Evolutionary conservation across 257 asterid genomes (phyloP).

Genomic region (Rauvolfia tetraphylla): DNA sequence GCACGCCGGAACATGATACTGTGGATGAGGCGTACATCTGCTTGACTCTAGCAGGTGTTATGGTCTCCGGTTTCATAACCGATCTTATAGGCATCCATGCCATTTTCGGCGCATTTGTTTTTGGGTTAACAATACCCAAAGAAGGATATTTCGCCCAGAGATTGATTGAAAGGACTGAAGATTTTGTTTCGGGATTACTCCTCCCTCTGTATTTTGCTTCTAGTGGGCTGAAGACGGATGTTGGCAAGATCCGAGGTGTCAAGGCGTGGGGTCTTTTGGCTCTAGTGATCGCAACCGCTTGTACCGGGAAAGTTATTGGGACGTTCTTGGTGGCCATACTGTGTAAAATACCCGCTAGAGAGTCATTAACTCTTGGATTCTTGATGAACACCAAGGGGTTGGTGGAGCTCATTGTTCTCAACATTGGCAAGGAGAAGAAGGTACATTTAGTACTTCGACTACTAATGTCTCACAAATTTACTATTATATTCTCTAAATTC

Average conservation of each 20-base stretch:
- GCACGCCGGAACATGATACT: slow-evolving; percentile 32
- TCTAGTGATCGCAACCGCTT: slow-evolving; percentile 48
- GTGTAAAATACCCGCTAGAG: slow-evolving; percentile 49
- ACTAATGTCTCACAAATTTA: no score
- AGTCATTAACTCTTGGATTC: slow-evolving; percentile 54
- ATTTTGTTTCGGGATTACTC: slow-evolving; percentile 54
- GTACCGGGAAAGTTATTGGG: slow-evolving; percentile 55
- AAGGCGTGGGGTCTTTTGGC: slow-evolving; percentile 56
- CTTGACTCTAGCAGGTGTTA: slow-evolving; percentile 49
- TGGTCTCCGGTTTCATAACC: slow-evolving; percentile 53
- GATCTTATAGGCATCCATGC: slow-evolving; percentile 65
- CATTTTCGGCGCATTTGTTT: slow-evolving; percentile 58
- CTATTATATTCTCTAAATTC: no score
- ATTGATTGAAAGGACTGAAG: slow-evolving; percentile 46
- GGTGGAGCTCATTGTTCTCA: slow-evolving; percentile 60
- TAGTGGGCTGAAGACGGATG: slow-evolving; percentile 57
- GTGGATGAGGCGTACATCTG: slow-evolving; percentile 47
- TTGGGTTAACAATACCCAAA: slow-evolving; percentile 57
- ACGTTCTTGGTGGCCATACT: slow-evolving; percentile 52
- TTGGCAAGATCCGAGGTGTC: slow-evolving; percentile 32
- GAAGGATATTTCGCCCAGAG: slow-evolving; percentile 39
- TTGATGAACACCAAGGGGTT: slow-evolving; percentile 73
- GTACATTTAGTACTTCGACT: slow-evolving; percentile 11
- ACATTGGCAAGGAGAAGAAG: slow-evolving; percentile 61
- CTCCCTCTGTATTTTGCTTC: slow-evolving; percentile 64